These are phyloP conservation scores for Hyphopichia fennica DNA, from an alignment of 1,139 yeast species.

Conservation along the genomic window DNA sequence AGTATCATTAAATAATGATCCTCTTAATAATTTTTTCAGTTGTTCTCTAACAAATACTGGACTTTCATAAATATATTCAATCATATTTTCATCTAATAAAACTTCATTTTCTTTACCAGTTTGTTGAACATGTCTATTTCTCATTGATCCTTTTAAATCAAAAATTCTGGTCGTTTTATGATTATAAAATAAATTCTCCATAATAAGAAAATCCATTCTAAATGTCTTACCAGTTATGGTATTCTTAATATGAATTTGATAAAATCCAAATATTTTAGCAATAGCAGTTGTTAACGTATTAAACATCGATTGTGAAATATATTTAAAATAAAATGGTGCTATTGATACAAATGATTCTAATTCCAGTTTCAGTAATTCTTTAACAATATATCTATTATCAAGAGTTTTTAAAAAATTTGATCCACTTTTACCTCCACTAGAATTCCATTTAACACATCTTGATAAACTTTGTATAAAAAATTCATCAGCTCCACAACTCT, in stretches of 20 bases:
- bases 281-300: conserved; percentile 93
- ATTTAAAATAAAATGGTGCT: conserved; percentile 96
- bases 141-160: conserved; percentile 96
- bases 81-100: conserved; percentile 94
- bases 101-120: conserved; percentile 97
- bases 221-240: conserved; percentile 72
- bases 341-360: conserved; percentile 91
- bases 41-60: conserved; percentile 94
- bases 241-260: conserved; percentile 86
- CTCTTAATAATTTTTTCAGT: conserved; percentile 78
- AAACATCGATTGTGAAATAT: conserved; percentile 92
- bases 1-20: conserved; percentile 94
- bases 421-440: conserved; percentile 95
- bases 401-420: conserved; percentile 89
- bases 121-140: conserved; percentile 94
- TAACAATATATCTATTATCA: conserved; percentile 86
- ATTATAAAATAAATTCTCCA: conserved; percentile 93
- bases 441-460: conserved; percentile 93
- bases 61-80: conserved; percentile 93
- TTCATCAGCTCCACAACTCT: conserved; percentile 76
- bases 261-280: conserved; percentile 94
- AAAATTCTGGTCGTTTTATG: conserved; percentile 82
- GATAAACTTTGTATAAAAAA: conserved; percentile 86
- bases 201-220: conserved; percentile 87
- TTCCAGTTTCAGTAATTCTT: conserved; percentile 85